Evolutionary conservation across 495 filamentous ascomycete species (phyloP), one percentile per base, ranked within the genome.

Genomic region (Penicillium flavigenum): DNA sequence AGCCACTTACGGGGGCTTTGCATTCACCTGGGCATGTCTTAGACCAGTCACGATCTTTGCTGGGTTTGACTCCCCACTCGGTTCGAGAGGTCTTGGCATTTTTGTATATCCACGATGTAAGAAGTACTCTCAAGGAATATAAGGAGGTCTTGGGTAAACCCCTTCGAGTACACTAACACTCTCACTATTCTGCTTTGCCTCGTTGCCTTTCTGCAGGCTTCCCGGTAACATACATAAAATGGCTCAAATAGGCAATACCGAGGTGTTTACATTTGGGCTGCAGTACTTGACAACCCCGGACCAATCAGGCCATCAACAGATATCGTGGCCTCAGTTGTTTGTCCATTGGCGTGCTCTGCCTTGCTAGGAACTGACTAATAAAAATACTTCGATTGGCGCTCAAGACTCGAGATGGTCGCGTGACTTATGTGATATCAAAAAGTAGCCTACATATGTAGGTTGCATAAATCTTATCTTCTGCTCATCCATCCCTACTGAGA

Each of bases 31-130:
- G 24, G 24, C 24, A 44, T 44, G 39, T 53, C 51, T 44, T 36
- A 22, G 49, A 31, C 49, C 49, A 51, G 32, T 51, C 31, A 47
- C 17, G n/a, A 32, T 32, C 27, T 52, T 24, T n/a, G 4, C 22
- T 8, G 17, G 16, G 16, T 31, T 52, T 6, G 50, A 26, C 51
- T 53, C 51, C 44, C 51, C 51, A 44, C 51, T 44, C 27, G 5
- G 51, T 29, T 53, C 51, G 44, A 53, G 51, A 53, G 51, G 51
- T 24, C 51, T 53, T 53, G 51, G 51, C 51, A 44, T 44, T 41
- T 17, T 5, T 2, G 17, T 26, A 29, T 29, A 47, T 47, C 20
- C 22, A 22, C 22, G 22, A 22, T n/a, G 12, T 45, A n/a, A 26
- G 14, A 5, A 24, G 10, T 44, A 22, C 17, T 11, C 3, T 39